phyloP scores from a whole-genome alignment of 1,284 basidiomycete genomes.

The Ustilago bromivora region DNA sequence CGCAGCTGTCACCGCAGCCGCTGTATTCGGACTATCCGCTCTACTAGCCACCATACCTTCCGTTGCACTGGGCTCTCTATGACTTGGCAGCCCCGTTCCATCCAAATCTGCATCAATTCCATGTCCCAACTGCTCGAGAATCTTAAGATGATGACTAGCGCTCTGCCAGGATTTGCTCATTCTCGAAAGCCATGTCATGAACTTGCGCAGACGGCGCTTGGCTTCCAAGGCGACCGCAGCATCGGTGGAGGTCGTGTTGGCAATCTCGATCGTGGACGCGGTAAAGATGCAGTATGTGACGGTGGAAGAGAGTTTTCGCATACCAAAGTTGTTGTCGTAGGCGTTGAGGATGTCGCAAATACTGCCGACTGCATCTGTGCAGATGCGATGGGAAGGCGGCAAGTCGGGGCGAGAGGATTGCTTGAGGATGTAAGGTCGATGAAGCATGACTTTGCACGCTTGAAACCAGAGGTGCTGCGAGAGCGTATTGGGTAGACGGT shows the following conservation, averaged over 20 bases:
- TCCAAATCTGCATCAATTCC: constrained; percentile 51
- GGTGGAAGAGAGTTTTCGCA: constrained; percentile 52
- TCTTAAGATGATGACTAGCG: constrained; percentile 51
- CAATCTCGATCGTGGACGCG: constrained; percentile 58
- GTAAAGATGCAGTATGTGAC: constrained; percentile 61
- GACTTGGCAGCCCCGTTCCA: constrained; percentile 45
- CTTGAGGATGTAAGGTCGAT: constrained; percentile 59
- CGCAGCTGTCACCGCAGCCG: constrained; percentile 9
- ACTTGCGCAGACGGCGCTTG: constrained; percentile 47
- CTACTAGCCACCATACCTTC: constrained; percentile 16
- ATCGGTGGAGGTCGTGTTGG: constrained; percentile 58
- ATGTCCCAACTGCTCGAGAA: constrained; percentile 51
- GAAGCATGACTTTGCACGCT: constrained; percentile 49
- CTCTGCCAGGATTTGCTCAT: constrained; percentile 50
- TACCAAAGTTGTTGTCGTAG: constrained; percentile 53
- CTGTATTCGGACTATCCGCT: constrained; percentile 27
- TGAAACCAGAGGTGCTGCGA: constrained; percentile 50
- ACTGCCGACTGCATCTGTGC: constrained; percentile 50
- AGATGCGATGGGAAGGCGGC: constrained; percentile 53
- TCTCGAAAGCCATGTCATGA: constrained; percentile 52
- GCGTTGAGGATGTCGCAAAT: constrained; percentile 51
- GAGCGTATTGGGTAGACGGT: constrained; percentile 48
- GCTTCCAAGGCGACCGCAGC: constrained; percentile 36
- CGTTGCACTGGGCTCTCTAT: constrained; percentile 18
- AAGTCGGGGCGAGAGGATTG: constrained; percentile 37